Evolutionary conservation across 768 basidiomycete species (phyloP).

Genomic region (Russula vinacea): DNA sequence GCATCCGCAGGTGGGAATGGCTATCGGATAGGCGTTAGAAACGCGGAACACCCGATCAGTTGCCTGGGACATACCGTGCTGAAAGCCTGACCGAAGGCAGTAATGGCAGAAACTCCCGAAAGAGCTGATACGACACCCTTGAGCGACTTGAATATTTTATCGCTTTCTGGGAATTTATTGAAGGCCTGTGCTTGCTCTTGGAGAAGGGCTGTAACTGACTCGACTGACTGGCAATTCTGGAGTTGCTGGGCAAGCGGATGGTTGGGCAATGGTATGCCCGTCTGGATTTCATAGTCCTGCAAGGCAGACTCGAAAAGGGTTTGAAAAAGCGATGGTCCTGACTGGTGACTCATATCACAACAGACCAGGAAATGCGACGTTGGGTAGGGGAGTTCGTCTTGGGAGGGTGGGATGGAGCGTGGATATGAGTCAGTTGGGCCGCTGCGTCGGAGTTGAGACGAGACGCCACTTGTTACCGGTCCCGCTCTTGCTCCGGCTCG

Average conservation of each 20-base stretch:
- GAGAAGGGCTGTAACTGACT: neutral
- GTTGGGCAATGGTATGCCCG: too few species aligned
- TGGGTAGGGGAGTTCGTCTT: too few species aligned
- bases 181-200: neutral
- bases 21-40: constrained; percentile 32
- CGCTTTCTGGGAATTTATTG: neutral
- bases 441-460: too few species aligned
- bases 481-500: too few species aligned
- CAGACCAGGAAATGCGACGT: too few species aligned
- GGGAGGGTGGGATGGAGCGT: too few species aligned
- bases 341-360: neutral
- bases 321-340: neutral
- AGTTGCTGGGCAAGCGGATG: neutral
- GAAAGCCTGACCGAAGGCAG: neutral
- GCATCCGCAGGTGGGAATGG: neutral
- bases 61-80: neutral
- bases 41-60: neutral
- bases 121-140: neutral
- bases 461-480: too few species aligned
- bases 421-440: too few species aligned
- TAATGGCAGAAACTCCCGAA: neutral
- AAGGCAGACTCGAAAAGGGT: constrained; percentile 1
- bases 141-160: neutral
- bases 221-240: neutral
- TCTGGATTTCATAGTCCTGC: neutral